A percentile compares a stretch with the other conserved stretches of the same genome.
These are phyloP conservation scores for Calonectria ilicicola DNA, from an alignment of 2,329 filamentous ascomycete genomes.

Conservation along the genomic window DNA sequence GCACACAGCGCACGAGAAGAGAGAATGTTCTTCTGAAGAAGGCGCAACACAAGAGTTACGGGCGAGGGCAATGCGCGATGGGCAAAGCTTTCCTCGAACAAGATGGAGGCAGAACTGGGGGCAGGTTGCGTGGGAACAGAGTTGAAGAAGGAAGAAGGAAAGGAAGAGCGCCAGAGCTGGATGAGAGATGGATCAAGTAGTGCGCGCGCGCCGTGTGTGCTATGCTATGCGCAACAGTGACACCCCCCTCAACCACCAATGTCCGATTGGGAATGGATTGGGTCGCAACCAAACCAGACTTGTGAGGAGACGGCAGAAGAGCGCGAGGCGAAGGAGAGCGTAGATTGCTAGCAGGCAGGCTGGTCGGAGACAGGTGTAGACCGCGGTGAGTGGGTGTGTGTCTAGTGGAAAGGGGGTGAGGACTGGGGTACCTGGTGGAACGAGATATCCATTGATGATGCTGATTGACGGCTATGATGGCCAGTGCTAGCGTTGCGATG, in stretches of 20 bases:
- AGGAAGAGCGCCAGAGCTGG: constrained; percentile 14
- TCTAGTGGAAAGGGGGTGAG: constrained; percentile 19
- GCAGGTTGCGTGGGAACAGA: constrained; percentile 11
- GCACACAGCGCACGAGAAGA: constrained; percentile 16
- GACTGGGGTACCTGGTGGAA: constrained; percentile 38
- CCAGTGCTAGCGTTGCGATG: constrained; percentile 17
- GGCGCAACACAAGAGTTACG: constrained; percentile 18
- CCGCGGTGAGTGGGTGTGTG: constrained; percentile 15
- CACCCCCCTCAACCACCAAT: constrained; percentile 28
- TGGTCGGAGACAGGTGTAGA: constrained; percentile 3
- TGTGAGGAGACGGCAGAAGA: constrained; percentile 7
- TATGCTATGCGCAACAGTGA: constrained; percentile 15
- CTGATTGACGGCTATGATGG: constrained; percentile 25
- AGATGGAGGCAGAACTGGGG: constrained; percentile 14
- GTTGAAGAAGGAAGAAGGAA: constrained; percentile 25
- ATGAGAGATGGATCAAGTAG: constrained; percentile 17
- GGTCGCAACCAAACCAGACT: constrained; percentile 31
- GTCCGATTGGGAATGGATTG: constrained; percentile 36
- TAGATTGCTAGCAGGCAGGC: constrained; percentile 31
- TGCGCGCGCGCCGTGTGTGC: constrained; percentile 10
- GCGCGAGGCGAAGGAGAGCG: constrained; percentile 15
- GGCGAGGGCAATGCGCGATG: constrained; percentile 14
- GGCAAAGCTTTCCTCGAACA: constrained; percentile 4
- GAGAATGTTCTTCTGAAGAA: background rate
- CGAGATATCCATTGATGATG: constrained; percentile 45